Percentiles rank a stretch among this genome's conserved stretches.
These are phyloP conservation scores for Trypanosoma melophagium DNA, from an alignment of 208 protist species.

Conservation along the genomic window DNA sequence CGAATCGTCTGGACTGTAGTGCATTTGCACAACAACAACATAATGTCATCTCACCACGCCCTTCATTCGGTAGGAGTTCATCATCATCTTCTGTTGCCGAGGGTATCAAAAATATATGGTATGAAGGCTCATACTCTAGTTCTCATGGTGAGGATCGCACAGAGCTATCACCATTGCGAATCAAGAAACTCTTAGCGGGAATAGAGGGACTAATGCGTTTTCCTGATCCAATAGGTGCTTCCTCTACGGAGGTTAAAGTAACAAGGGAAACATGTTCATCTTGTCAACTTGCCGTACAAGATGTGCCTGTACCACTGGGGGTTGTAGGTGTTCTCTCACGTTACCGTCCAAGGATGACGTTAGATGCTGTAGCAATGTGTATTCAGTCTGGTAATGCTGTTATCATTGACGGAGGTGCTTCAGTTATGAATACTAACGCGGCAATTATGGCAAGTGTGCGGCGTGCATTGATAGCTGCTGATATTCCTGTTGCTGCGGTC, in stretches of 20 bases:
- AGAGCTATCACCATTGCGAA: slow-evolving; percentile 40
- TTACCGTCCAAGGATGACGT: slow-evolving; percentile 49
- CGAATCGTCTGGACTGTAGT: slow-evolving; percentile 49
- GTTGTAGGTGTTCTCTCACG: slow-evolving; percentile 57
- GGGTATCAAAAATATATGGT: background rate
- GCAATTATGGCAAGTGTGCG: slow-evolving; percentile 37
- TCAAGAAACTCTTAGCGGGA: slow-evolving; percentile 47
- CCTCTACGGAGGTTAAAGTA: background rate
- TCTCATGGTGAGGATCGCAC: slow-evolving; percentile 7
- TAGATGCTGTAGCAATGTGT: slow-evolving; percentile 51
- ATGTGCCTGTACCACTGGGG: slow-evolving; percentile 53
- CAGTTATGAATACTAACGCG: slow-evolving; percentile 42
- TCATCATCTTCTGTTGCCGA: slow-evolving; percentile 16
- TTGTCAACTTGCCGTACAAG: slow-evolving; percentile 30
- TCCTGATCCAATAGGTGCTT: slow-evolving; percentile 41
- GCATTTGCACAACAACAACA: slow-evolving; percentile 43
- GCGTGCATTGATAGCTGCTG: slow-evolving; percentile 33
- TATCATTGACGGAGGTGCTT: slow-evolving; percentile 49
- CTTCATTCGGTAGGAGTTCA: background rate
- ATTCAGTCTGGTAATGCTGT: slow-evolving; percentile 55
- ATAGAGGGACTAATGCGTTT: slow-evolving; percentile 49
- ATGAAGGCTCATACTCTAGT: background rate
- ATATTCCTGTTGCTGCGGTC: slow-evolving; percentile 35
- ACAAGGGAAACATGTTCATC: background rate
- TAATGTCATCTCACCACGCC: background rate